Conservation (phyloP, 768 basidiomycete species). For the Piloderma croceum region DNA sequence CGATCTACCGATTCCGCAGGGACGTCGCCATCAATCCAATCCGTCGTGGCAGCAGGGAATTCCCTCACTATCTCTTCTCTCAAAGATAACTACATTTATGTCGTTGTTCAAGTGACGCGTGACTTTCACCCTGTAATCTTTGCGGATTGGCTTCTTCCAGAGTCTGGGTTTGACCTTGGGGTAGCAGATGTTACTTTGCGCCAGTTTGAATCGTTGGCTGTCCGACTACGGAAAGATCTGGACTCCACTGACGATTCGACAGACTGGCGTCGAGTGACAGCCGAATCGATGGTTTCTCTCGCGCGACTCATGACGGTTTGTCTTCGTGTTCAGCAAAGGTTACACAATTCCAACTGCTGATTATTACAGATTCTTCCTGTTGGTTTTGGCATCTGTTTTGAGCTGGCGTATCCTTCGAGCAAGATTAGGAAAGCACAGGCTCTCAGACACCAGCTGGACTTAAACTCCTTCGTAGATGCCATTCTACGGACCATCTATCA, state of each 20-base stretch:
- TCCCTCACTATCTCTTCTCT: slow-evolving; percentile 84
- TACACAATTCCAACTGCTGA: not conserved
- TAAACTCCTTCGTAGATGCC: slow-evolving; percentile 80
- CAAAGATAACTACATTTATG: slow-evolving; percentile 80
- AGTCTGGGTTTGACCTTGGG: slow-evolving; percentile 64
- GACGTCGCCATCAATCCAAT: slow-evolving; percentile 67
- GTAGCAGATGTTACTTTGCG: slow-evolving; percentile 79
- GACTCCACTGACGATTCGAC: slow-evolving; percentile 23
- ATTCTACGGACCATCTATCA: slow-evolving; percentile 81
- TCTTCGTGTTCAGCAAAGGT: slow-evolving; percentile 6
- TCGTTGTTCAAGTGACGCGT: slow-evolving; percentile 86
- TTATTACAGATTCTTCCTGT: slow-evolving; percentile 48
- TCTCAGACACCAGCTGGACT: slow-evolving; percentile 52
- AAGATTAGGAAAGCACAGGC: slow-evolving; percentile 37
- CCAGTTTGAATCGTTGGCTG: slow-evolving; percentile 72
- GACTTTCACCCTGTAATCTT: slow-evolving; percentile 89
- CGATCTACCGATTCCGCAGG: slow-evolving; percentile 50
- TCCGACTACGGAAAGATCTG: slow-evolving; percentile 41
- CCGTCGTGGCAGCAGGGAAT: slow-evolving; percentile 42
- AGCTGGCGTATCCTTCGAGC: slow-evolving; percentile 70
- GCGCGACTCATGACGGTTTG: slow-evolving; percentile 71
- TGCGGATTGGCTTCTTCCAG: slow-evolving; percentile 70
- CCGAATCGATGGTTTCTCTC: slow-evolving; percentile 63
- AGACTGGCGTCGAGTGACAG: slow-evolving; percentile 45
- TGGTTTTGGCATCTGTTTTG: slow-evolving; percentile 71